A percentile compares a stretch with the other conserved stretches of the same genome.
Conservation (phyloP, 1,284 basidiomycete species). For the Lignosus rhinocerotis region DNA sequence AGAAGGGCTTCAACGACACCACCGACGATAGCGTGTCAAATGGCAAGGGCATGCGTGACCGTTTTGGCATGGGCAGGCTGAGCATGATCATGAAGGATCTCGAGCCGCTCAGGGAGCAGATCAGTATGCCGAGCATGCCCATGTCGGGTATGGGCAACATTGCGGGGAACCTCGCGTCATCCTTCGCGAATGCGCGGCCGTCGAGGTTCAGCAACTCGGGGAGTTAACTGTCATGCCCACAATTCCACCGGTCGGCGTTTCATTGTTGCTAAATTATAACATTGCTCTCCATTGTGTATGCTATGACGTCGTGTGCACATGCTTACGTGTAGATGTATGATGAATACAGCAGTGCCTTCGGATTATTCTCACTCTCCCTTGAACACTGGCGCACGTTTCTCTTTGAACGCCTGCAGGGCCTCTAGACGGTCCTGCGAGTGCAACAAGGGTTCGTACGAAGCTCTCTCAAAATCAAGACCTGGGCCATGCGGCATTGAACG, state of each 20-base stretch:
- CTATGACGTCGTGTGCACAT: constrained; percentile 4
- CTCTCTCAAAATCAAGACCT: constrained; percentile 88
- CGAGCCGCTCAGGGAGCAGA: constrained; percentile 56
- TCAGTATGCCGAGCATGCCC: constrained; percentile 47
- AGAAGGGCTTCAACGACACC: constrained; percentile 71
- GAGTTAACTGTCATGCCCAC: background rate
- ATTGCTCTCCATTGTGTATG: background rate
- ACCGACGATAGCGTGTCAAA: constrained; percentile 43
- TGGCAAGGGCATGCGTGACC: constrained; percentile 60
- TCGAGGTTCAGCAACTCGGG: constrained; percentile 17
- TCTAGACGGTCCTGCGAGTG: constrained; percentile 80
- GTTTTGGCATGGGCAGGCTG: constrained; percentile 65
- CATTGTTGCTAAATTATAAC: constrained; percentile 14
- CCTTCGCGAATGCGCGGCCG: constrained; percentile 18
- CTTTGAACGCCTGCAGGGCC: constrained; percentile 86
- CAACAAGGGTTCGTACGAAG: constrained; percentile 85
- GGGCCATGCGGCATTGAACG: constrained; percentile 1
- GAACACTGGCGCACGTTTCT: constrained; percentile 85
- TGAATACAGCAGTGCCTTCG: constrained; percentile 1
- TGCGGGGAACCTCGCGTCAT: constrained; percentile 19
- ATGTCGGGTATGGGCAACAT: constrained; percentile 38
- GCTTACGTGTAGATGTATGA: constrained; percentile 15
- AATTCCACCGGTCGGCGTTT: background rate
- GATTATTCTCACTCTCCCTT: constrained; percentile 65
- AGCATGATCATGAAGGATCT: constrained; percentile 85